Percentiles rank a stretch among this genome's conserved stretches.
These are phyloP conservation scores for Erodium maritimum DNA, from an alignment of 345 rosid species.

Conservation along the genomic window DNA sequence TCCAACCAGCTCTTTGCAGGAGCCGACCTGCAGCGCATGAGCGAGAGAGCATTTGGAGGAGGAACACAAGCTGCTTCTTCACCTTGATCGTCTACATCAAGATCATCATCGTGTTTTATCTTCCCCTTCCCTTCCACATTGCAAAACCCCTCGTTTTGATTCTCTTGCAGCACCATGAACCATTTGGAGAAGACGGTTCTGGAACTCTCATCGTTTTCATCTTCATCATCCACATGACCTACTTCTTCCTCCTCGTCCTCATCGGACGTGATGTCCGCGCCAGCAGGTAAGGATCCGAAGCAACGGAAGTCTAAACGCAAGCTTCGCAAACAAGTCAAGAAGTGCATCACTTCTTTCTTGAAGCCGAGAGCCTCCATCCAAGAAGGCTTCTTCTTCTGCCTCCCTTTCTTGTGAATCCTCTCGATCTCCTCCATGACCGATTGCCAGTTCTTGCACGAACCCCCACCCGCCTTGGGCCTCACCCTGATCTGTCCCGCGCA, in stretches of 20 bases:
- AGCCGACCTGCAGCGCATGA: constrained; percentile 82
- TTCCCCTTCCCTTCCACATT: constrained; percentile 14
- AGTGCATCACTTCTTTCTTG: constrained; percentile 60
- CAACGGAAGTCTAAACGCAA: constrained; percentile 51
- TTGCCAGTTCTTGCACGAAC: constrained; percentile 32
- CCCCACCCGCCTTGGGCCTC: background rate
- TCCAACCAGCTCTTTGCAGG: constrained; percentile 53
- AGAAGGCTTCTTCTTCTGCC: constrained; percentile 22
- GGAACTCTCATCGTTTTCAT: constrained; percentile 20
- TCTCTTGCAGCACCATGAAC: constrained; percentile 63
- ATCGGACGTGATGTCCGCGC: constrained; percentile 25
- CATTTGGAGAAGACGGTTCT: constrained; percentile 60
- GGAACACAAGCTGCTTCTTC: constrained; percentile 34
- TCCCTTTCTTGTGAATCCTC: constrained; percentile 36
- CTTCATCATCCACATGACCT: constrained; percentile 6
- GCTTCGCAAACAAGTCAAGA: constrained; percentile 52
- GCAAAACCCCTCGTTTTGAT: constrained; percentile 21
- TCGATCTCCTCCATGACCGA: constrained; percentile 68
- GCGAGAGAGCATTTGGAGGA: constrained; percentile 62
- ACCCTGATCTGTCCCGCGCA: constrained; percentile 27
- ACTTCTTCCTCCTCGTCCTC: constrained; percentile 28
- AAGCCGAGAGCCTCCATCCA: constrained; percentile 52
- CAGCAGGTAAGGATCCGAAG: constrained; percentile 54
- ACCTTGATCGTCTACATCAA: constrained; percentile 3
- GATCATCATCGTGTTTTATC: constrained; percentile 8